Conservation (phyloP, 495 filamentous ascomycete genomes). For the Penicillium coprophilum region DNA sequence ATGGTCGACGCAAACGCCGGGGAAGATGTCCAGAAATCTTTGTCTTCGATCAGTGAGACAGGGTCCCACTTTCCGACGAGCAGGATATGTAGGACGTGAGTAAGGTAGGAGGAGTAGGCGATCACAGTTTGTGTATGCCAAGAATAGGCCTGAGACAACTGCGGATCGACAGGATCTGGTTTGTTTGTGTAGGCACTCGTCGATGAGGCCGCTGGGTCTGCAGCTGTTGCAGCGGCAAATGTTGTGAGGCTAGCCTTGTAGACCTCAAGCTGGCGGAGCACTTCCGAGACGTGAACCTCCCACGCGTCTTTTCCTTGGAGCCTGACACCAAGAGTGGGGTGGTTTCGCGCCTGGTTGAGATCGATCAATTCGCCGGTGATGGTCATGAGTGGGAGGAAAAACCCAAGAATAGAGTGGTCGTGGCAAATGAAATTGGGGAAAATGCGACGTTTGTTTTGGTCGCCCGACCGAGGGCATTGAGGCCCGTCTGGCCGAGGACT, state of each 20-base stretch:
- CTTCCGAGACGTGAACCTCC: conserved; percentile 78
- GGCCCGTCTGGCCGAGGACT: conserved; percentile 53
- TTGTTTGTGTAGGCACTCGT: conserved; percentile 25
- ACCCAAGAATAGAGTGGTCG: conserved; percentile 87
- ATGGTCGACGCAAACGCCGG: conserved; percentile 79
- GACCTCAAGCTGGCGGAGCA: conserved; percentile 72
- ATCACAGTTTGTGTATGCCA: conserved; percentile 83
- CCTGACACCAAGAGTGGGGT: conserved; percentile 80
- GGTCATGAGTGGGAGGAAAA: conserved; percentile 92
- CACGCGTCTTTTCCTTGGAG: conserved; percentile 72
- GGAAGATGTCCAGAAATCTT: conserved; percentile 84
- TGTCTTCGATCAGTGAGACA: conserved; percentile 80
- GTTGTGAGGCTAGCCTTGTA: conserved; percentile 83
- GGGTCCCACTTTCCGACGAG: conserved; percentile 87
- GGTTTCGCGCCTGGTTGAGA: conserved; percentile 83
- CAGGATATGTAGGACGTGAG: conserved; percentile 81
- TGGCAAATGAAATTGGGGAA: conserved; percentile 84
- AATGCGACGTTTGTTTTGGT: conserved; percentile 53
- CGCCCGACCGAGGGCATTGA: conserved; percentile 48
- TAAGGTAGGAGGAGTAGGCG: conserved; percentile 85
- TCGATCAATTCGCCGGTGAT: conserved; percentile 92
- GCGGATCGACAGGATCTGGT: conserved; percentile 43
- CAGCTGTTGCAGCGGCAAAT: conserved; percentile 58
- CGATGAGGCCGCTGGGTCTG: conserved; percentile 32
- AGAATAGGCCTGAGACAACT: conserved; percentile 51